Evolutionary conservation across 2,329 filamentous ascomycete species (phyloP).

Genomic region (Neoarthrinium moseri): DNA sequence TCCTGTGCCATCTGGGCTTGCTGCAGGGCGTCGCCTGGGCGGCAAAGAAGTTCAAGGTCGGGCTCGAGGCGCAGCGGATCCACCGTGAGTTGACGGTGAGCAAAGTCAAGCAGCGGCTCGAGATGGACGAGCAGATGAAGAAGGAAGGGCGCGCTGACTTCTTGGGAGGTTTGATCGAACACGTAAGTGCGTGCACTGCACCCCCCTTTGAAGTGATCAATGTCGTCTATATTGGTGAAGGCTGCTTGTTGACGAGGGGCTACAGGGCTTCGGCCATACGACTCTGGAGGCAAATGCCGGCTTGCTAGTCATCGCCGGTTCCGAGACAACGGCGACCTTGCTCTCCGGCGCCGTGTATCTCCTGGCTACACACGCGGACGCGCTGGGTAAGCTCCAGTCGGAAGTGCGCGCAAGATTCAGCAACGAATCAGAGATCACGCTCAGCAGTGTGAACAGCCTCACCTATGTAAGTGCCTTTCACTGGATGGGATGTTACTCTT

Average conservation of each 20-base stretch:
- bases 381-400: background rate
- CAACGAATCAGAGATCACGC: slow-evolving; percentile 34
- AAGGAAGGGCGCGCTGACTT: background rate
- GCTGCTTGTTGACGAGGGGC: background rate
- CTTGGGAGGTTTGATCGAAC: background rate
- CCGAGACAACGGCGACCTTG: background rate
- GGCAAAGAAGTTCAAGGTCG: background rate
- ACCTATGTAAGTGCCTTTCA: too few relatives aligned
- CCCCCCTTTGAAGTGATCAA: too few relatives aligned
- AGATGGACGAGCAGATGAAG: background rate
- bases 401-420: slow-evolving; percentile 39
- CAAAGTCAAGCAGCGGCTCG: background rate
- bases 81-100: background rate
- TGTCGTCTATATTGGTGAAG: background rate
- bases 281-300: background rate
- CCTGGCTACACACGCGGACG: background rate
- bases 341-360: background rate
- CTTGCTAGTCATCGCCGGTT: background rate
- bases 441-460: slow-evolving; percentile 30
- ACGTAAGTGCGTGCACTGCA: background rate
- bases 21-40: background rate
- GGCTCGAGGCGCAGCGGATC: background rate
- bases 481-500: too few relatives aligned
- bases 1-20: background rate
- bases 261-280: background rate